phyloP scores from a whole-genome alignment of 1,139 yeast genomes.

The Taiozyma sp. region DNA sequence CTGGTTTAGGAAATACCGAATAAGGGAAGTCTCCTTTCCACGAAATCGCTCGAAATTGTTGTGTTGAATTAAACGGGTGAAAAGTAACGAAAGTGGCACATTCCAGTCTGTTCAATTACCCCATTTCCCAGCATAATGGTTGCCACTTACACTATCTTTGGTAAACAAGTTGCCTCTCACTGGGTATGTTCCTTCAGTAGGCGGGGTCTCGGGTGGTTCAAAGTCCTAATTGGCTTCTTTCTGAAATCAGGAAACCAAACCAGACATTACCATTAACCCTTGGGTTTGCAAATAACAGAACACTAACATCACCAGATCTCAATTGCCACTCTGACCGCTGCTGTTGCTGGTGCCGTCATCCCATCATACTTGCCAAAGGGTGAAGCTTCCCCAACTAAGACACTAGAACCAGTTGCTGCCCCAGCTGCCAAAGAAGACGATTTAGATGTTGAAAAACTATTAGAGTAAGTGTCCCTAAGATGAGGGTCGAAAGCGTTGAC shows the following conservation, averaged over 20 bases:
- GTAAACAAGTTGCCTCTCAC: slow-evolving; percentile 61
- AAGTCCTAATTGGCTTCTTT: background rate
- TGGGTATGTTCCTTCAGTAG: slow-evolving; percentile 37
- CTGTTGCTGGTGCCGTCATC: slow-evolving; percentile 30
- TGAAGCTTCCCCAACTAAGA: slow-evolving; percentile 28
- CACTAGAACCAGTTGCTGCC: slow-evolving; percentile 33
- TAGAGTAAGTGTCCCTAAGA: slow-evolving; percentile 38
- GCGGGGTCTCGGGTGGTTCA: no score
- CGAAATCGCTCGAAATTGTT: background rate
- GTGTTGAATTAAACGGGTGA: background rate
- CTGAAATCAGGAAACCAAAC: background rate
- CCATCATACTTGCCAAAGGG: slow-evolving; percentile 17
- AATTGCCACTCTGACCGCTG: slow-evolving; percentile 31
- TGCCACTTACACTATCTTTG: slow-evolving; percentile 56
- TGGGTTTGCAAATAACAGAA: background rate
- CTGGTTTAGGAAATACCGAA: background rate
- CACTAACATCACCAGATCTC: slow-evolving; percentile 25
- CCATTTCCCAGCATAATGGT: slow-evolving; percentile 38
- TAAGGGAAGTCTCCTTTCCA: background rate
- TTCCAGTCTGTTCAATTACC: background rate
- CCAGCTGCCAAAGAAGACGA: slow-evolving; percentile 42
- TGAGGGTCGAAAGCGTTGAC: no score
- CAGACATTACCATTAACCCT: background rate
- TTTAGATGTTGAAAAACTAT: slow-evolving; percentile 54
- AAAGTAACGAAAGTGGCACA: background rate